These are phyloP conservation scores for Neurospora sp. DNA, from an alignment of 495 filamentous ascomycete genomes.

Conservation along the genomic window DNA sequence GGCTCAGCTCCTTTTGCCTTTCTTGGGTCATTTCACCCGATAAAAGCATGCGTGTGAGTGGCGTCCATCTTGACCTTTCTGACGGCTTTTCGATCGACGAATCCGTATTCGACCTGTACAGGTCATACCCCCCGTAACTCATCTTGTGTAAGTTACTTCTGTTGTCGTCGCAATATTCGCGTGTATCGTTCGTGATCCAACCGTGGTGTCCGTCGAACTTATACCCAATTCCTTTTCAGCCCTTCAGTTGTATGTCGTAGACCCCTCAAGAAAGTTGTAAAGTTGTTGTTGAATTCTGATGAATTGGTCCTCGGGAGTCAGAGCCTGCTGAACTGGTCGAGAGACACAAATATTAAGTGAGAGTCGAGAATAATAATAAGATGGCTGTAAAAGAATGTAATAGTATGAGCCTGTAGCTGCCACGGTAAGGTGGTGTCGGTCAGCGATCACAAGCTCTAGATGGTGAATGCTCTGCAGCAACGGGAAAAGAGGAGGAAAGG, in stretches of 20 bases:
- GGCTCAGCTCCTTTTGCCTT: slow-evolving; percentile 47
- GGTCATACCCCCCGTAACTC: slow-evolving; percentile 26
- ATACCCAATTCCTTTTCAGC: slow-evolving; percentile 1
- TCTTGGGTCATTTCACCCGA: slow-evolving; percentile 61
- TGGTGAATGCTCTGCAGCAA: slow-evolving; percentile 23
- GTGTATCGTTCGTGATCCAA: slow-evolving; percentile 5
- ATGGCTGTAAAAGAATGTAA: slow-evolving; percentile 12
- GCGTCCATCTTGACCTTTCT: slow-evolving; percentile 59
- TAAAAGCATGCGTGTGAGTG: slow-evolving; percentile 56
- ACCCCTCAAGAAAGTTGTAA: slow-evolving; percentile 10
- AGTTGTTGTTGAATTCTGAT: slow-evolving; percentile 2
- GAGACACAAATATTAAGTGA: slow-evolving; percentile 16
- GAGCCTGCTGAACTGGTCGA: slow-evolving; percentile 48
- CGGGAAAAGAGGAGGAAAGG: slow-evolving; percentile 15
- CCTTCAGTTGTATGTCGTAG: slow-evolving; percentile 3
- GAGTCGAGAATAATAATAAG: not conserved
- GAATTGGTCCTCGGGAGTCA: slow-evolving; percentile 28
- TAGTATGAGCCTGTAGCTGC: slow-evolving; percentile 36
- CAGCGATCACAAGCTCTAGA: slow-evolving; percentile 31
- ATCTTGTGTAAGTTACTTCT: slow-evolving; percentile 25
- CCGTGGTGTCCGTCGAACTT: not conserved
- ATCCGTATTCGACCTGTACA: slow-evolving; percentile 16
- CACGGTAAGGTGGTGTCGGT: slow-evolving; percentile 28
- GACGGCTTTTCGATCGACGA: slow-evolving; percentile 31
- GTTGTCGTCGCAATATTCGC: slow-evolving; percentile 7